phyloP scores from a whole-genome alignment of 441 rosid species.

The Adansonia grandidieri region DNA sequence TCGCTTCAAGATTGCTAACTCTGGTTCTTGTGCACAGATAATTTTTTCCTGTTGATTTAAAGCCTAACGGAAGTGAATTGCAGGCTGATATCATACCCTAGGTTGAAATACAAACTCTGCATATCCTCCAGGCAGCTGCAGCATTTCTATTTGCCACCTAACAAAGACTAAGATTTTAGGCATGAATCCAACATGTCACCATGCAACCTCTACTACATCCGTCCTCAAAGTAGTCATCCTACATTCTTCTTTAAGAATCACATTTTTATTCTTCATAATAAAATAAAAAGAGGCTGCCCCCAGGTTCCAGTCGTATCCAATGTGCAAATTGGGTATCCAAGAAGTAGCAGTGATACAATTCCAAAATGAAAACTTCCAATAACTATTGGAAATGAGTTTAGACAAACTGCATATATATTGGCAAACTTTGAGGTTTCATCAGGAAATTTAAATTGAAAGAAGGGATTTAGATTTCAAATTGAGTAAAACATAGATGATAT shows the following conservation, averaged over 20 bases:
- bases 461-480: too few relatives aligned
- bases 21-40: not conserved
- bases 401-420: not conserved
- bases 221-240: not conserved
- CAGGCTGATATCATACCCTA: not conserved
- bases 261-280: not conserved
- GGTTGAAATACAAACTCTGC: not conserved
- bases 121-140: not conserved
- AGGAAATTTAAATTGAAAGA: too few relatives aligned
- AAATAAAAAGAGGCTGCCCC: not conserved
- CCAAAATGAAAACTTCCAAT: not conserved
- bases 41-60: not conserved
- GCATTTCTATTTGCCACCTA: not conserved
- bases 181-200: not conserved
- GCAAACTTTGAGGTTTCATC: too few relatives aligned
- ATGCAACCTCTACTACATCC: too few relatives aligned
- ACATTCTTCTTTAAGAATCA: not conserved
- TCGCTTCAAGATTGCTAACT: not conserved
- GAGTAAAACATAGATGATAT: too few relatives aligned
- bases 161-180: not conserved
- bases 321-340: not conserved
- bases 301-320: constrained; percentile 9
- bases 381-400: not conserved
- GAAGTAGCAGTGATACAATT: not conserved
- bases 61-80: not conserved